Conservation (phyloP, 2,329 filamentous ascomycete species). For the Apiospora malaysiana region DNA sequence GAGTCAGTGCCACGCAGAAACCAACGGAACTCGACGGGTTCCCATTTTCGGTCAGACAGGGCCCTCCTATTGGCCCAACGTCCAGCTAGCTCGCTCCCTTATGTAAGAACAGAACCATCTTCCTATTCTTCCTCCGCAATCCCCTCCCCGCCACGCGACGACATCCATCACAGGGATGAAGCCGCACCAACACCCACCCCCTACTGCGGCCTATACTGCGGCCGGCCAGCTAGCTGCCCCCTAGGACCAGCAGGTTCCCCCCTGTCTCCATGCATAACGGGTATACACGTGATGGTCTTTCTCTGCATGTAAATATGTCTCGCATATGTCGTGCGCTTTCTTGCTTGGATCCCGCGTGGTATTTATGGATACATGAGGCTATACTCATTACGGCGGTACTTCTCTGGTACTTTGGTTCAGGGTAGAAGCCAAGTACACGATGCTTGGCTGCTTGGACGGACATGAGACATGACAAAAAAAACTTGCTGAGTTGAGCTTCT, state of each 20-base stretch:
- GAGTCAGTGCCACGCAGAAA: neutral
- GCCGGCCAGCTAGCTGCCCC: neutral
- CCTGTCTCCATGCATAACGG: neutral
- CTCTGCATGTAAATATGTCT: constrained; percentile 2
- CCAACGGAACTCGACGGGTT: neutral
- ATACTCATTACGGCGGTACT: neutral
- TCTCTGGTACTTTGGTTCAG: neutral
- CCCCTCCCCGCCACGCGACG: neutral
- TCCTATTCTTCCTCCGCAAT: no score
- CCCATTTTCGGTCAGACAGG: constrained; percentile 5
- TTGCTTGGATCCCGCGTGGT: neutral
- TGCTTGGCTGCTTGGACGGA: neutral
- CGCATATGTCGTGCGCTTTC: neutral
- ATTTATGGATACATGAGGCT: neutral
- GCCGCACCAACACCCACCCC: neutral
- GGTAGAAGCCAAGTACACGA: no score
- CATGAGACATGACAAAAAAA: neutral
- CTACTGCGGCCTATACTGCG: constrained; percentile 11
- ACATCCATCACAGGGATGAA: neutral
- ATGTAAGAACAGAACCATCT: neutral
- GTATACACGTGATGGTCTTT: neutral
- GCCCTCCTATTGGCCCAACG: neutral
- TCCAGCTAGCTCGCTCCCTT: neutral
- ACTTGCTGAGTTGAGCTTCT: neutral
- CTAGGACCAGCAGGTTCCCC: neutral